A percentile compares a stretch with the other conserved stretches of the same genome.
Evolutionary conservation across 495 filamentous ascomycete genomes (phyloP).

Genomic region (Cercophora newfieldiana): DNA sequence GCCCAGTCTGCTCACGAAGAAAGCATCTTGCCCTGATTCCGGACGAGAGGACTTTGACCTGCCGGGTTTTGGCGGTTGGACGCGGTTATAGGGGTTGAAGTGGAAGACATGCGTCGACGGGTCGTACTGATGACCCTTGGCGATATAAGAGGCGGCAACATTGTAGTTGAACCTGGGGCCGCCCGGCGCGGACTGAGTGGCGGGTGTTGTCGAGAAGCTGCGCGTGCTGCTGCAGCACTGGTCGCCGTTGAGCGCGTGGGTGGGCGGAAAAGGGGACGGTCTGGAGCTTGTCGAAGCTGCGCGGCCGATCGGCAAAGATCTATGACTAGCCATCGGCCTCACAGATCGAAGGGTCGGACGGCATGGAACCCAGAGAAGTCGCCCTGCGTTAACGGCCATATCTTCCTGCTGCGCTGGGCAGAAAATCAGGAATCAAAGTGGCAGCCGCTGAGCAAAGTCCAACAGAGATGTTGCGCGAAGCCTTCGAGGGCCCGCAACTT

Average conservation of each 20-base stretch:
- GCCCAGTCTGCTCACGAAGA: constrained; percentile 77
- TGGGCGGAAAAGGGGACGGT: not conserved
- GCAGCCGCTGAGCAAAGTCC: not conserved
- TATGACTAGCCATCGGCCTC: not conserved
- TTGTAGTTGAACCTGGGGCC: constrained; percentile 58
- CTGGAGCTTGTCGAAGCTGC: constrained; percentile 2
- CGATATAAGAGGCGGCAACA: constrained; percentile 69
- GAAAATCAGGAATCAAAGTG: not conserved
- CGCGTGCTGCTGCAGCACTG: not conserved
- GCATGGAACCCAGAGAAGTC: constrained; percentile 19
- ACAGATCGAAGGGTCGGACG: constrained; percentile 6
- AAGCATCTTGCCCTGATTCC: constrained; percentile 90
- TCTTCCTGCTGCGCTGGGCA: not conserved
- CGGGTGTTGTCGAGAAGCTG: constrained; percentile 1
- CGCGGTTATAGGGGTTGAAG: constrained; percentile 67
- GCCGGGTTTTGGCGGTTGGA: constrained; percentile 48
- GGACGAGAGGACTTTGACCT: constrained; percentile 58
- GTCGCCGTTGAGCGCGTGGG: not conserved
- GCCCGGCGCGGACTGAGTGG: constrained; percentile 15
- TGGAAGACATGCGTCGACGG: constrained; percentile 69
- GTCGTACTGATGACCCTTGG: constrained; percentile 74
- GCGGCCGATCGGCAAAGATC: not conserved
- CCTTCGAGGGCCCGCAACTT: constrained; percentile 2
- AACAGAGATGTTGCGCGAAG: not conserved
- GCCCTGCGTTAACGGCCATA: constrained; percentile 17